Percentiles rank a stretch among this genome's conserved stretches.
phyloP scores from a whole-genome alignment of 352 stramenopile genomes.

The Globisporangium paroecandrum region DNA sequence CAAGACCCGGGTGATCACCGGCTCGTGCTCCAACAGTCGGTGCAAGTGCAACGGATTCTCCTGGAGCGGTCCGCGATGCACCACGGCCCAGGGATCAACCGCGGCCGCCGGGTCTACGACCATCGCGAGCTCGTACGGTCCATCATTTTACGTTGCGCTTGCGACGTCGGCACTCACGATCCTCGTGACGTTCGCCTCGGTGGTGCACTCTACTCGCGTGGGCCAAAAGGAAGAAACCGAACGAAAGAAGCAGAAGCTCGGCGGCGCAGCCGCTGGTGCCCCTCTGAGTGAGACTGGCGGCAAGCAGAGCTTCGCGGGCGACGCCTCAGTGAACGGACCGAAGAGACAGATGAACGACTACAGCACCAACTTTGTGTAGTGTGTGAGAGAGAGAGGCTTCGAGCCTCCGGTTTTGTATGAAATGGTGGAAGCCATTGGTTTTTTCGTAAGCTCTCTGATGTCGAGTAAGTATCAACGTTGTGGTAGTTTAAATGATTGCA shows the following conservation, averaged over 20 bases:
- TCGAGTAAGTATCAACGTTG: not conserved
- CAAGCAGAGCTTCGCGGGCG: not conserved
- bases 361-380: slow-evolving; percentile 7
- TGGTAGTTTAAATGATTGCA: not conserved
- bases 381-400: not conserved
- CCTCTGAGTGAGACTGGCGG: not conserved
- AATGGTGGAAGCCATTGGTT: not conserved
- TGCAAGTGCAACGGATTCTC: not conserved
- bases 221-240: not conserved
- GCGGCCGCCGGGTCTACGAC: no score
- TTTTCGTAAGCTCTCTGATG: not conserved
- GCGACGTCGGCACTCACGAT: not conserved
- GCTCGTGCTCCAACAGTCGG: not conserved
- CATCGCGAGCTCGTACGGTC: not conserved
- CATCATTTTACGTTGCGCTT: not conserved
- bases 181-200: not conserved
- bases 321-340: not conserved
- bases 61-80: not conserved
- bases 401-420: not conserved
- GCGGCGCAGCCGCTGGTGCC: not conserved
- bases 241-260: not conserved
- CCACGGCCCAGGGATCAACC: not conserved
- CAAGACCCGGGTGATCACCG: not conserved
- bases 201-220: not conserved
- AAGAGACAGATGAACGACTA: not conserved